A percentile compares a stretch with the other conserved stretches of the same genome.
phyloP scores from a whole-genome alignment of 768 basidiomycete genomes.

The Tephrocybe rancida region DNA sequence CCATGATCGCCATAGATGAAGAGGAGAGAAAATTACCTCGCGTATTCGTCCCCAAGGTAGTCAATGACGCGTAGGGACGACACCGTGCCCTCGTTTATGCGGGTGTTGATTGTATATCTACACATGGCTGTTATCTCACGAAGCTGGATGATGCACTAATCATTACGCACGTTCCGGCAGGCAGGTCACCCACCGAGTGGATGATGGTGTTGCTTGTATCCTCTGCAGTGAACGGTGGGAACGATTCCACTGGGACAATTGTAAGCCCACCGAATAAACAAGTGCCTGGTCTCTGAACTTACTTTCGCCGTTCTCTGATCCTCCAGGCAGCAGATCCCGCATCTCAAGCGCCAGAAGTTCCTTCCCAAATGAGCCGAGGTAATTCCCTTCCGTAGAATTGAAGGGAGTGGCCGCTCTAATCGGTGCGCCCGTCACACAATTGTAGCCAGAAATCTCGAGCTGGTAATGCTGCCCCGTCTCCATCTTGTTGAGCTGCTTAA shows the following conservation, averaged over 20 bases:
- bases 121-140: neutral
- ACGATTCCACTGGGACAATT: conserved; percentile 8
- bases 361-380: neutral
- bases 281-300: neutral
- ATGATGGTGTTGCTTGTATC: conserved; percentile 13
- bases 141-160: neutral
- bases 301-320: conserved; percentile 7
- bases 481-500: conserved; percentile 8
- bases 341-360: neutral
- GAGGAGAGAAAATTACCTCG: neutral
- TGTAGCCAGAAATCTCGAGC: conserved; percentile 8
- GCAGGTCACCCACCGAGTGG: conserved; percentile 11
- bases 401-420: too few relatives aligned
- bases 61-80: conserved; percentile 13
- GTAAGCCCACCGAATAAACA: neutral
- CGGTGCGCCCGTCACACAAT: conserved; percentile 8
- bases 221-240: conserved; percentile 14
- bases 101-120: conserved; percentile 15
- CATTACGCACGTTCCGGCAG: conserved; percentile 15
- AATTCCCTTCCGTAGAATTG: neutral
- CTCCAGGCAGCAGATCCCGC: conserved; percentile 13
- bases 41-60: conserved; percentile 11
- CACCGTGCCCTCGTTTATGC: conserved; percentile 12
- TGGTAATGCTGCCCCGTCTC: conserved; percentile 3
- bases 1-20: neutral